Evolutionary conservation across 2,329 filamentous ascomycete species (phyloP), one percentile per base, ranked within the genome.

Genomic region (Ceratocystis eucalypticola): DNA sequence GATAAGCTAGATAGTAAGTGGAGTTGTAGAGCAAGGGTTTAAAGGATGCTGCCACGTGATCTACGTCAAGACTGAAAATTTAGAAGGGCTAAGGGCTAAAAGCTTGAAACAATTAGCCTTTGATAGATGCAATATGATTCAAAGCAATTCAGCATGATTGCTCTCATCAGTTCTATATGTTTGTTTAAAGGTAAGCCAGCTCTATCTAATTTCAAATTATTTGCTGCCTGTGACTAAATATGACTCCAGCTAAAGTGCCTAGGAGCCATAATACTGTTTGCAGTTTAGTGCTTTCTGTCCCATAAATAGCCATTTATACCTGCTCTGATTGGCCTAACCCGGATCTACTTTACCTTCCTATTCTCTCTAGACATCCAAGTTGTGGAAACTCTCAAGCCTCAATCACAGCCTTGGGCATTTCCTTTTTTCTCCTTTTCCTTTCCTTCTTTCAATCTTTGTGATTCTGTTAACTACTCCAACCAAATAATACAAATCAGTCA

Each of bases 401-500:
- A 41, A 57, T 57, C 37, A 55, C 37, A 30, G 50, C 48, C 53
- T 59, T 25, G 28, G 7, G 53, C 33, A 7, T 59, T 8, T 17
- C 28, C 17, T 17, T 59, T 44, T 59, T 64, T 61, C 61, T 53
- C 48, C 44, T 59, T 50, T 37, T 17, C 28, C 8, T 50, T 44
- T 25, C 25, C 45, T 37, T 41, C 30, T 46, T 48, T 28, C 55
- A 37, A 46, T 37, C 46, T 53, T 64, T 57, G 33, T 45, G 28
- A 59, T 65, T 59, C 20, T 30, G 12, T 46, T 33, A 5, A 45
- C 33, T 59, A 33, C 12, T 28, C 48, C 41, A 61, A 20, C 25
- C 25, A 30, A 28, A 25, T 46, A 62, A 50, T 44, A 50, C 20
- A 62, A 48, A 22, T 65, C 48, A 46, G 70, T 68, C 74, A 86